Conservation (phyloP, 257 asterid species). For the Rehmannia glutinosa region DNA sequence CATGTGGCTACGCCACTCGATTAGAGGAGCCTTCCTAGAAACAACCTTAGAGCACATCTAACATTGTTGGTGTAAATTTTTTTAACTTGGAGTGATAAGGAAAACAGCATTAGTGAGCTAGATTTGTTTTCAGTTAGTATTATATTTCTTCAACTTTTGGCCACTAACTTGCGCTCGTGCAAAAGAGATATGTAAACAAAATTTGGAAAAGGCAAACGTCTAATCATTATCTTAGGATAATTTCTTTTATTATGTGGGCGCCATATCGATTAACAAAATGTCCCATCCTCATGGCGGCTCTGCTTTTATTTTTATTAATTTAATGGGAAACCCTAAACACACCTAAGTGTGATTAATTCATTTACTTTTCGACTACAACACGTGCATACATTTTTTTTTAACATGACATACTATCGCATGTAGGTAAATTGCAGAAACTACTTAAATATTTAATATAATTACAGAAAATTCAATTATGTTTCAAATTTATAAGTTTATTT, state of each 20-base stretch:
- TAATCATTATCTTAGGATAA: slow-evolving; percentile 43
- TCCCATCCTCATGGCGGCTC: slow-evolving; percentile 9
- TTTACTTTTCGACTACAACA: neutral
- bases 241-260: slow-evolving; percentile 24
- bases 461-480: too few species aligned
- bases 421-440: too few species aligned
- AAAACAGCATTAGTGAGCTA: neutral
- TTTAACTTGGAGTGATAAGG: neutral
- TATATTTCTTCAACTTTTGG: slow-evolving; percentile 9
- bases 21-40: too few species aligned
- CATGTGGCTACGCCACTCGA: too few species aligned
- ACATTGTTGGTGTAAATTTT: too few species aligned
- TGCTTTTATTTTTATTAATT: neutral
- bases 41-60: too few species aligned
- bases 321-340: neutral
- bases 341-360: neutral
- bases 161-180: slow-evolving; percentile 52
- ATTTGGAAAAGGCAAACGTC: slow-evolving; percentile 27
- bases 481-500: too few species aligned
- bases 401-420: too few species aligned
- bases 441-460: too few species aligned
- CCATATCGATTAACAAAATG: neutral
- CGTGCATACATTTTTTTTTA: too few species aligned
- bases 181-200: slow-evolving; percentile 19
- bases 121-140: neutral